Conservation (phyloP, 2,329 filamentous ascomycete species). For the Trichoderma breve region DNA sequence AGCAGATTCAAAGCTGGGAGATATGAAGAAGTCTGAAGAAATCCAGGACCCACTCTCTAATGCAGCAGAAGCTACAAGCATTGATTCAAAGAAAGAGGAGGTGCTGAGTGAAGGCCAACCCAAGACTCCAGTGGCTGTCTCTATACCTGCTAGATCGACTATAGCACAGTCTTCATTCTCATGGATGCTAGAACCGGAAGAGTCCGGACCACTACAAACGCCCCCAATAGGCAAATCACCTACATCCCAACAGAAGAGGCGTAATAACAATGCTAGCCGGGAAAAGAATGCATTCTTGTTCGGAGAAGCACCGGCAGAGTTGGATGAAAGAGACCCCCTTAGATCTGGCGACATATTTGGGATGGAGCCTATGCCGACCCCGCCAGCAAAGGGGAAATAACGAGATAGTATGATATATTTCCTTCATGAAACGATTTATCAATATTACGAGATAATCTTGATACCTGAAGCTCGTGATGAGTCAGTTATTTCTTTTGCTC, state of each 20-base stretch:
- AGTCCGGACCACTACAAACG: conserved; percentile 31
- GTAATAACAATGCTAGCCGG: conserved; percentile 45
- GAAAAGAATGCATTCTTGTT: conserved; percentile 60
- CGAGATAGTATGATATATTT: neutral
- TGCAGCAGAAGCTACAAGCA: neutral
- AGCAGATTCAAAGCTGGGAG: neutral
- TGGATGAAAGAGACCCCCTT: conserved; percentile 35
- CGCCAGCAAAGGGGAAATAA: conserved; percentile 28
- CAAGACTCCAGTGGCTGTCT: conserved; percentile 30
- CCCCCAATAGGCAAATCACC: conserved; percentile 32
- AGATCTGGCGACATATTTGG: conserved; percentile 54
- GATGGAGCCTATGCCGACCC: conserved; percentile 46
- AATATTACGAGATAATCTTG: neutral
- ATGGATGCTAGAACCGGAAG: conserved; percentile 69
- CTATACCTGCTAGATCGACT: conserved; percentile 61
- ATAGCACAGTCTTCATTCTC: conserved; percentile 74
- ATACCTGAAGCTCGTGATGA: neutral
- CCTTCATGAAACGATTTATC: neutral
- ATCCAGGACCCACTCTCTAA: neutral
- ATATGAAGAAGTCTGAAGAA: neutral
- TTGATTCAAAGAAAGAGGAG: neutral
- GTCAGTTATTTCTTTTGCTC: neutral
- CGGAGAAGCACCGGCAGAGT: conserved; percentile 48
- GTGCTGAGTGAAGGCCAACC: neutral
- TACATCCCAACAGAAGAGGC: conserved; percentile 39